Conservation (phyloP, 2,329 filamentous ascomycete genomes). For the Talaromyces sp. region DNA sequence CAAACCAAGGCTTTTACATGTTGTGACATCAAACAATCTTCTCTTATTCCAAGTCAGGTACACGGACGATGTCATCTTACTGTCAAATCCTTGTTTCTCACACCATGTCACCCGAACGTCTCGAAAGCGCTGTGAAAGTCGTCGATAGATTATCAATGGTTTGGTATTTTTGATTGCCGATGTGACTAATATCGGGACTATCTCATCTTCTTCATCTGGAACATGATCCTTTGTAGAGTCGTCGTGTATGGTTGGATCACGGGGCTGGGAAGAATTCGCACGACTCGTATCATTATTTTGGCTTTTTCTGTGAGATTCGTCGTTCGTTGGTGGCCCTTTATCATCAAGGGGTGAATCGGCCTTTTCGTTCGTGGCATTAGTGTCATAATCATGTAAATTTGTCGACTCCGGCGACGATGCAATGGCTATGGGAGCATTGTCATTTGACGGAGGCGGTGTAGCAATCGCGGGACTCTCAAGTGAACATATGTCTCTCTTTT, state of each 20-base stretch:
- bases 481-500: not conserved
- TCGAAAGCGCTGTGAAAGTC: conserved; percentile 61
- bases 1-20: conserved; percentile 63
- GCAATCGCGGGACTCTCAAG: not conserved
- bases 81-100: conserved; percentile 50
- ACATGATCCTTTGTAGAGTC: not conserved
- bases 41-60: conserved; percentile 75
- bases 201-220: conserved; percentile 34
- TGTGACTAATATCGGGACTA: conserved; percentile 61
- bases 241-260: not conserved
- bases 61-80: conserved; percentile 48
- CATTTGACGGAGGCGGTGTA: not conserved
- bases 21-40: conserved; percentile 69
- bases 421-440: not conserved
- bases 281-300: not conserved
- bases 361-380: not conserved
- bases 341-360: not conserved
- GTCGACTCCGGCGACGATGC: not conserved
- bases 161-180: conserved; percentile 59
- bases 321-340: not conserved
- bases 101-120: conserved; percentile 67
- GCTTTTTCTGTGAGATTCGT: not conserved
- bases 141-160: conserved; percentile 58
- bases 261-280: not conserved
- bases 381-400: not conserved